Conservation (phyloP, 768 basidiomycete genomes). For the Scleroderma citrinum region DNA sequence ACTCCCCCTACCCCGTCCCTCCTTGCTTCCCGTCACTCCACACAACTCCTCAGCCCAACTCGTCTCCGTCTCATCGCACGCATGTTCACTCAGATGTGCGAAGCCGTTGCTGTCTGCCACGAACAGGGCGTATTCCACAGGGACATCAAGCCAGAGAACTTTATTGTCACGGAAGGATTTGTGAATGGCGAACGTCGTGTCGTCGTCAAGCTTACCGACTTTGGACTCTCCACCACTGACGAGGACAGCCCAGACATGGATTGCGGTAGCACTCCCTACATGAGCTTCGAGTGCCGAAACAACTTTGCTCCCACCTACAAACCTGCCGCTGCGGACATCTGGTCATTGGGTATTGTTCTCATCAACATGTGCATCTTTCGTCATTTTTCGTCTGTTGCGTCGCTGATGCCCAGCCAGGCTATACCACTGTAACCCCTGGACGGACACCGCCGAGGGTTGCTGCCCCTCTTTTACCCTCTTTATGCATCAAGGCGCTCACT, state of each 20-base stretch:
- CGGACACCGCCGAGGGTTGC: conserved; percentile 79
- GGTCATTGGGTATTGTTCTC: conserved; percentile 97
- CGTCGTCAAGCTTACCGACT: conserved; percentile 94
- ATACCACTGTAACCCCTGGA: conserved; percentile 98
- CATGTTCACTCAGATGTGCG: conserved; percentile 99
- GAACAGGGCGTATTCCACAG: conserved; percentile 87
- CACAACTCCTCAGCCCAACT: conserved; percentile 80
- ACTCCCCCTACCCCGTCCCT: conserved; percentile 94
- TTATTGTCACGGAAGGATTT: conserved; percentile 86
- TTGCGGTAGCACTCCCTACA: conserved; percentile 97
- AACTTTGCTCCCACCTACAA: conserved; percentile 92
- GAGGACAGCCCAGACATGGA: conserved; percentile 91
- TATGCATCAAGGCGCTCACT: conserved; percentile 70
- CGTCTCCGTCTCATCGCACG: conserved; percentile 90
- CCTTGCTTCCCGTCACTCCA: conserved; percentile 71
- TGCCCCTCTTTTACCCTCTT: conserved; percentile 80
- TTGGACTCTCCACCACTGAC: conserved; percentile 91
- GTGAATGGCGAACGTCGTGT: conserved; percentile 75
- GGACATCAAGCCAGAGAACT: conserved; percentile 99
- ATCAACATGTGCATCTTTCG: conserved; percentile 78
- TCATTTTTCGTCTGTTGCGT: background rate
- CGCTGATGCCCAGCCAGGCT: conserved; percentile 46
- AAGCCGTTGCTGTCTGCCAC: conserved; percentile 93
- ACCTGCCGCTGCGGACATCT: conserved; percentile 94
- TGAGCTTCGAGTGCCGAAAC: conserved; percentile 99